phyloP scores from a whole-genome alignment of 176 grass and related monocot species.

The Avena sativa region DNA sequence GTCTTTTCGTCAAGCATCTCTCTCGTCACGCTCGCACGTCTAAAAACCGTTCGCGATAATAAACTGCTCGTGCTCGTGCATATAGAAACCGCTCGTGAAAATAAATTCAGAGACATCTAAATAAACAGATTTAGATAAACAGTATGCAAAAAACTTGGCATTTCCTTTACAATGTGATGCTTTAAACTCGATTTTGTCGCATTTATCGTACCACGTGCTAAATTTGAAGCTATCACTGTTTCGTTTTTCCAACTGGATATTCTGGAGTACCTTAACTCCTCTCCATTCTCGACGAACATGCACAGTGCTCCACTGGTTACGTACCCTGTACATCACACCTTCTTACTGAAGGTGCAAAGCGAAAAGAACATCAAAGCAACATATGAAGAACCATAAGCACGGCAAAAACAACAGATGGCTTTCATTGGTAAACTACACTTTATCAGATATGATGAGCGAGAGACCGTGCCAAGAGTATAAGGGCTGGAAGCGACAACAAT shows the following conservation, averaged over 20 bases:
- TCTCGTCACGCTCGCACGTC: too few species aligned
- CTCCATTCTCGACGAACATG: neutral
- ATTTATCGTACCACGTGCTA: neutral
- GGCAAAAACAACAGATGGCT: neutral
- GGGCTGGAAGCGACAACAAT: slow-evolving; percentile 1
- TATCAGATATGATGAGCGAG: neutral
- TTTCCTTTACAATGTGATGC: neutral
- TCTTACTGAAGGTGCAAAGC: neutral
- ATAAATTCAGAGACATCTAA: too few species aligned
- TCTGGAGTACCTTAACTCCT: neutral
- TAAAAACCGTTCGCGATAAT: too few species aligned
- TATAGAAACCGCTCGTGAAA: too few species aligned
- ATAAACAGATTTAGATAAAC: too few species aligned
- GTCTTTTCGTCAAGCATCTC: too few species aligned
- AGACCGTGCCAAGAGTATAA: neutral
- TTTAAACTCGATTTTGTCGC: neutral
- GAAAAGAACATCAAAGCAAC: slow-evolving; percentile 9
- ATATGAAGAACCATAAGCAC: neutral
- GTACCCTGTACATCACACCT: slow-evolving; percentile 30
- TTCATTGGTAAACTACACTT: slow-evolving; percentile 28
- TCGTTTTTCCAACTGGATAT: neutral
- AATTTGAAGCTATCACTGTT: neutral
- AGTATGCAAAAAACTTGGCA: neutral
- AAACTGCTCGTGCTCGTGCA: too few species aligned
- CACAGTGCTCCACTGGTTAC: slow-evolving; percentile 20